A percentile compares a stretch with the other conserved stretches of the same genome.
phyloP scores from a whole-genome alignment of 2,329 filamentous ascomycete species.

The Aureobasidium uvarum region DNA sequence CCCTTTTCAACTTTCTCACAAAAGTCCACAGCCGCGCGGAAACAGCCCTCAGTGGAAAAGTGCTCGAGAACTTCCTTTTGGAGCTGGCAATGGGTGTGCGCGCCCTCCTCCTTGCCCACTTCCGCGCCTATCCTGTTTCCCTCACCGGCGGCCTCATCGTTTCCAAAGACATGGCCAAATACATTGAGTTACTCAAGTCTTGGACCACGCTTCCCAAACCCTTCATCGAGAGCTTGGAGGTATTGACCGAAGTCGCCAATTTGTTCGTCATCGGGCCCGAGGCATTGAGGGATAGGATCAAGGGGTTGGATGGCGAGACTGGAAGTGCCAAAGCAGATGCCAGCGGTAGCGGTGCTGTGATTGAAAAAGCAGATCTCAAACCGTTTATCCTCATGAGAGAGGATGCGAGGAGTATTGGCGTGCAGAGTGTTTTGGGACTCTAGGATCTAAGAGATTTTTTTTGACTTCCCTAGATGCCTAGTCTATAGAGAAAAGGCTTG shows the following conservation, averaged over 20 bases:
- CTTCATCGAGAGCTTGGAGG: constrained; percentile 63
- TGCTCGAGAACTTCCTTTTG: constrained; percentile 75
- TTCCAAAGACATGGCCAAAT: constrained; percentile 92
- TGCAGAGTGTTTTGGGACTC: constrained; percentile 72
- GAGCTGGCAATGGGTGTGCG: constrained; percentile 81
- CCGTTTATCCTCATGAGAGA: constrained; percentile 82
- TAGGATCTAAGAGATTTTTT: not conserved
- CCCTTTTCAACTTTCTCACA: constrained; percentile 74
- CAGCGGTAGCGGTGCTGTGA: constrained; percentile 32
- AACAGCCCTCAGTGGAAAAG: constrained; percentile 75
- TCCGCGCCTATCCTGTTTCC: constrained; percentile 91
- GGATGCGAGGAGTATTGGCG: constrained; percentile 74
- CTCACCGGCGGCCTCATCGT: constrained; percentile 93
- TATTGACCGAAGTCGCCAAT: constrained; percentile 89
- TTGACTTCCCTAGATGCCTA: too few relatives aligned
- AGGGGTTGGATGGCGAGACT: constrained; percentile 40
- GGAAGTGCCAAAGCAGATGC: constrained; percentile 17
- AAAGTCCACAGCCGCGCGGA: constrained; percentile 61
- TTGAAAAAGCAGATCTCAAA: constrained; percentile 61
- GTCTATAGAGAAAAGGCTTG: too few relatives aligned
- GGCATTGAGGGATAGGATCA: constrained; percentile 52
- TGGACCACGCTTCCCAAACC: constrained; percentile 63
- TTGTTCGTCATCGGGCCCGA: constrained; percentile 83
- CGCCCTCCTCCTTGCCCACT: constrained; percentile 79
- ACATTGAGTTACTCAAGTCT: constrained; percentile 77